Conservation (phyloP, 1,284 basidiomycete genomes). For the Mycosarcoma maydis region DNA sequence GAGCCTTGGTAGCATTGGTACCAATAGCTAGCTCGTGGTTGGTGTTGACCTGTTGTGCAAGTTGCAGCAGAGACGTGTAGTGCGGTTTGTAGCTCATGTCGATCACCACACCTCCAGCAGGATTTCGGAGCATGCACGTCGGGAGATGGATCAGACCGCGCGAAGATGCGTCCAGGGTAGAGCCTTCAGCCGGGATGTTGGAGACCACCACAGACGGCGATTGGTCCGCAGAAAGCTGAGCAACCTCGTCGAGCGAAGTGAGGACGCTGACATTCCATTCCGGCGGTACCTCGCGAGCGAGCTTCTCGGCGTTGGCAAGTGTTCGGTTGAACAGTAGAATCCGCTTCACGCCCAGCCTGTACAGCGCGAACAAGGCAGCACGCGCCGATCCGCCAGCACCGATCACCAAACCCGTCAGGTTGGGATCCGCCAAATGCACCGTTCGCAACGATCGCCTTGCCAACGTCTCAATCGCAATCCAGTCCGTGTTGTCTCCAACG, state of each 20-base stretch:
- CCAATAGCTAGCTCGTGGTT: constrained; percentile 5
- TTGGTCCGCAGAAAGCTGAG: constrained; percentile 8
- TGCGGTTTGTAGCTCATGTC: constrained; percentile 66
- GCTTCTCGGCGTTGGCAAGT: constrained; percentile 50
- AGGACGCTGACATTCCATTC: constrained; percentile 62
- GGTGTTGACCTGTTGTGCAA: constrained; percentile 36
- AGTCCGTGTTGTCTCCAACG: constrained; percentile 65
- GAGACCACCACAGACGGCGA: constrained; percentile 51
- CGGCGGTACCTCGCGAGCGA: constrained; percentile 47
- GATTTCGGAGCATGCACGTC: constrained; percentile 35
- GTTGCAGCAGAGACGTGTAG: constrained; percentile 55
- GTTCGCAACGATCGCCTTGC: constrained; percentile 36
- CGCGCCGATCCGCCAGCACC: constrained; percentile 65
- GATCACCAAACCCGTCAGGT: constrained; percentile 59
- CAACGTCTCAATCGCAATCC: constrained; percentile 59
- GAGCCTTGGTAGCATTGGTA: constrained; percentile 18
- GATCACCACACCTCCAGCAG: constrained; percentile 61
- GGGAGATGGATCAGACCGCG: constrained; percentile 49
- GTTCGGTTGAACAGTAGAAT: constrained; percentile 66
- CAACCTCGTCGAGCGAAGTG: constrained; percentile 31
- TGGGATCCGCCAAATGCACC: constrained; percentile 28
- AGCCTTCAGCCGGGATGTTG: constrained; percentile 63
- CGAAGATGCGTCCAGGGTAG: constrained; percentile 36
- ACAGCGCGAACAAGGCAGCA: constrained; percentile 63
- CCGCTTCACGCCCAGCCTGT: constrained; percentile 54